phyloP scores from a whole-genome alignment of 2,329 filamentous ascomycete species.

The Massarina eburnea region DNA sequence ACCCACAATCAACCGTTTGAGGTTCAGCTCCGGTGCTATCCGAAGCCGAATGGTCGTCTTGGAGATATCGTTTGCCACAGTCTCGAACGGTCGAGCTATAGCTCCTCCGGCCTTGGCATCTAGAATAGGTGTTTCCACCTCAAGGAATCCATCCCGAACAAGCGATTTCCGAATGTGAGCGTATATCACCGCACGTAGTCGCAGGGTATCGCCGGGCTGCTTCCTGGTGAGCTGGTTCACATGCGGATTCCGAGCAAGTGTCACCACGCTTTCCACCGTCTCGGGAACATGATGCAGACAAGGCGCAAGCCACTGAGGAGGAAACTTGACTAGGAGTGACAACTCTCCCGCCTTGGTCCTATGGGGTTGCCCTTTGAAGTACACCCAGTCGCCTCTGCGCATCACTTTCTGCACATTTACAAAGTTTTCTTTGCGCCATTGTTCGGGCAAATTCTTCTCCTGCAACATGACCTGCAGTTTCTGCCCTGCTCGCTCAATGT shows the following conservation, averaged over 20 bases:
- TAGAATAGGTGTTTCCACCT: slow-evolving; percentile 90
- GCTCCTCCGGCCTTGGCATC: slow-evolving; percentile 83
- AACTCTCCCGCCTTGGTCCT: slow-evolving; percentile 74
- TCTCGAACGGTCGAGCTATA: slow-evolving; percentile 82
- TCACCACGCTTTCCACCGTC: slow-evolving; percentile 69
- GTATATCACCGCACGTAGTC: slow-evolving; percentile 73
- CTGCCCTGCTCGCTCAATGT: slow-evolving; percentile 72
- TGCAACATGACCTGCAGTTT: slow-evolving; percentile 78
- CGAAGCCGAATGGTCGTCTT: slow-evolving; percentile 73
- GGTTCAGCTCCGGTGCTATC: slow-evolving; percentile 92
- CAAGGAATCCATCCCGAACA: slow-evolving; percentile 70
- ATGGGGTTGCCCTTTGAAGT: slow-evolving; percentile 69
- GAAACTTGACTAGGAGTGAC: slow-evolving; percentile 66
- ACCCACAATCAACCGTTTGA: slow-evolving; percentile 88
- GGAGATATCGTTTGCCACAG: slow-evolving; percentile 73
- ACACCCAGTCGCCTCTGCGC: slow-evolving; percentile 80
- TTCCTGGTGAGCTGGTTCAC: slow-evolving; percentile 81
- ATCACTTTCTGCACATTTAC: slow-evolving; percentile 66
- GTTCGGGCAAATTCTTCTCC: slow-evolving; percentile 53
- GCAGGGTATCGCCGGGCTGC: slow-evolving; percentile 67
- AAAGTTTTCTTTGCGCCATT: slow-evolving; percentile 49
- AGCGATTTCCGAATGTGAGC: slow-evolving; percentile 75
- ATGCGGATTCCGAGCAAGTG: slow-evolving; percentile 75
- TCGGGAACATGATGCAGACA: slow-evolving; percentile 78
- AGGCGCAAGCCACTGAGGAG: slow-evolving; percentile 75